Evolutionary conservation across 768 basidiomycete species (phyloP).

Genomic region (Rossbeevera mucosa): DNA sequence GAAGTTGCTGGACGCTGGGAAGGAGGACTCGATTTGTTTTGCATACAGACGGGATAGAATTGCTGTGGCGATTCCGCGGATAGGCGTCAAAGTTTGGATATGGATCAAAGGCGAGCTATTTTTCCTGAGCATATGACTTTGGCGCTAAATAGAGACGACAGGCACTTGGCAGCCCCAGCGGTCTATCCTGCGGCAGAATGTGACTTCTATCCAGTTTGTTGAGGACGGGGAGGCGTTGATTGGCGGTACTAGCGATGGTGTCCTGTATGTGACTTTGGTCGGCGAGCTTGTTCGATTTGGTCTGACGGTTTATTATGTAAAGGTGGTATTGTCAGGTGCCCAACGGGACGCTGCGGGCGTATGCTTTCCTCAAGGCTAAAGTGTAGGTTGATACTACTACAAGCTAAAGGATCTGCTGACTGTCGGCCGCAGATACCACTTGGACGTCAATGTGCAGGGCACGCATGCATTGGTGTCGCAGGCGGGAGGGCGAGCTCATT

Average conservation of each 20-base stretch:
- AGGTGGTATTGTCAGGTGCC: conserved; percentile 70
- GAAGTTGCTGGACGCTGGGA: conserved; percentile 49
- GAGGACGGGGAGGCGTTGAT: conserved; percentile 59
- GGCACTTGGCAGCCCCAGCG: conserved; percentile 63
- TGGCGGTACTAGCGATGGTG: conserved; percentile 67
- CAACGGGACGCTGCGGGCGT: conserved; percentile 59
- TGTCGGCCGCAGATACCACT: conserved; percentile 39
- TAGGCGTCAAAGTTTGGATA: conserved; percentile 63
- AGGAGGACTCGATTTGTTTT: conserved; percentile 46
- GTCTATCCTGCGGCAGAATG: conserved; percentile 59
- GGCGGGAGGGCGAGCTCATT: conserved; percentile 43
- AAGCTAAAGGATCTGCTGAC: conserved; percentile 8
- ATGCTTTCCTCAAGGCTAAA: conserved; percentile 52
- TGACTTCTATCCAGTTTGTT: conserved; percentile 59
- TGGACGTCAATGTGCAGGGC: conserved; percentile 48
- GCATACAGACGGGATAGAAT: conserved; percentile 55
- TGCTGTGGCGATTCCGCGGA: conserved; percentile 56
- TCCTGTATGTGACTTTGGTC: conserved; percentile 42
- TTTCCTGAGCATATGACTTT: neutral
- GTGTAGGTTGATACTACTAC: conserved; percentile 42
- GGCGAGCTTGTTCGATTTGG: neutral
- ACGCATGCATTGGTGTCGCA: conserved; percentile 52
- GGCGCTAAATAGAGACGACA: conserved; percentile 20
- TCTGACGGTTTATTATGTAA: conserved; percentile 10
- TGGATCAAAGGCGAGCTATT: conserved; percentile 46